Evolutionary conservation across 805 yeast genomes (phyloP), one percentile per base, ranked within the genome.

Genomic region (Candida taoyuanica): DNA sequence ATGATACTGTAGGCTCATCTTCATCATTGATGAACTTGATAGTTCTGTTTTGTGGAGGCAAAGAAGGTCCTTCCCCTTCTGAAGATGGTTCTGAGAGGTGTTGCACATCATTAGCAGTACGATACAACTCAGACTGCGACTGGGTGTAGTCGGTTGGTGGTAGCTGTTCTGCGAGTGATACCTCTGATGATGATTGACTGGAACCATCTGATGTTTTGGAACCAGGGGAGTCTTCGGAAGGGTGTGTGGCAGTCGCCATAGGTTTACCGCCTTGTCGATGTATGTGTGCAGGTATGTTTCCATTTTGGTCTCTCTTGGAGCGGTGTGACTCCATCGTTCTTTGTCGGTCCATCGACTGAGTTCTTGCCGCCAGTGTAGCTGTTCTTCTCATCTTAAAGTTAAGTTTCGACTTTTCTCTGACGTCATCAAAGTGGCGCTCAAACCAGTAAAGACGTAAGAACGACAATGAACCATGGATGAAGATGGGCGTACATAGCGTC

Each of bases 391-490:
- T 78, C 54, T 77, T 76, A 59, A 79, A 83, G 57, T 89, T 84
- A 42, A 76, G 57, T 53, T 83, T 85, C n/a, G 97, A 85, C 37
- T 73, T 71, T 42, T 70, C 76, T 44, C 81, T 81, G 58, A 93
- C 89, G 48, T 81, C 77, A 56, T 86, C 91, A 60, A 93, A 87
- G 50, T 81, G 74, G 47, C 86, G 74, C 58, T 88, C 95, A 61
- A 85, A 93, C 86, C 95, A 85, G 58, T 85, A 85, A 32, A 93
- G 65, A 35, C 98, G 72, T 8, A 89, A 65, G 45, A 86, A 76
- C 7, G 87, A 79, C 25, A 93, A 65, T 2, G 75, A 71, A 0
- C 95, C 77, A 58, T 93, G 95, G 37, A 94, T 85, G 55, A 82
- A 81, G 16, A 93, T 85, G 1, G 98, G 98, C 0, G 95, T 88